Base-by-base conservation (phyloP, 2,329 filamentous ascomycete species). In the Chrysoporthe puriensis region DNA sequence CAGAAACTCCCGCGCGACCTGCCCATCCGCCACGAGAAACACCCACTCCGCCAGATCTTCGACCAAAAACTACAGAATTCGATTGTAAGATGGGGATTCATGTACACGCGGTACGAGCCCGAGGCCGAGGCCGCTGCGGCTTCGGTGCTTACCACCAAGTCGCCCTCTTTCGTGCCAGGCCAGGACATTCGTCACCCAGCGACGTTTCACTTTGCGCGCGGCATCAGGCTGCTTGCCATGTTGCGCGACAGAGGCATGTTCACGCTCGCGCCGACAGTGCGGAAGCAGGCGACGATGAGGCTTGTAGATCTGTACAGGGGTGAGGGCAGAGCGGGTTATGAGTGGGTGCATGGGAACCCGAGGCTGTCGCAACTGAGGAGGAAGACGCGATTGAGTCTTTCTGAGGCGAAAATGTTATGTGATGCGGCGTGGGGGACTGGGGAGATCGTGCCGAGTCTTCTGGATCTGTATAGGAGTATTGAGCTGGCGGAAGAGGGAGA, bases 11-110 rank as follows among this genome's bases (percentile, higher is more conserved):
- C 81, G 18, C 71, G 75, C 36, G 84, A 86, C 64, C 74, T 86
- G 14, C 77, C 80, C 1, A 73, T 79, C 34, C 69, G 70, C 11
- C 79, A 81, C 63, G 76, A 75, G 1, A 72, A 78, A 14, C 85
- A 87, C 67, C 85, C 85, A 2, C 66, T 87, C 7, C 79, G 77
- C 52, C 77, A 77, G 48, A 76, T 87, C 26, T 86, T 87, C 69
- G 75, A 79, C 54, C 62, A 69, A 13, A 73, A 72, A 36, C 66
- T 85, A 26, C 76, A 84, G 63, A 74, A 76, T 1, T 73, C 74
- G 2, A 77, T 85, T 18, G 70, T 85, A 9, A 76, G 82, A 46
- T 84, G 81, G 78, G 80, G 81, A 0, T 86, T 86, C 65, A 76
- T 81, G 66, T 73, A 77, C 62, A 77, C 74, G 14, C 63, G 78